Evolutionary conservation across 768 basidiomycete genomes (phyloP).

Genomic region (Hericium rajendrae): DNA sequence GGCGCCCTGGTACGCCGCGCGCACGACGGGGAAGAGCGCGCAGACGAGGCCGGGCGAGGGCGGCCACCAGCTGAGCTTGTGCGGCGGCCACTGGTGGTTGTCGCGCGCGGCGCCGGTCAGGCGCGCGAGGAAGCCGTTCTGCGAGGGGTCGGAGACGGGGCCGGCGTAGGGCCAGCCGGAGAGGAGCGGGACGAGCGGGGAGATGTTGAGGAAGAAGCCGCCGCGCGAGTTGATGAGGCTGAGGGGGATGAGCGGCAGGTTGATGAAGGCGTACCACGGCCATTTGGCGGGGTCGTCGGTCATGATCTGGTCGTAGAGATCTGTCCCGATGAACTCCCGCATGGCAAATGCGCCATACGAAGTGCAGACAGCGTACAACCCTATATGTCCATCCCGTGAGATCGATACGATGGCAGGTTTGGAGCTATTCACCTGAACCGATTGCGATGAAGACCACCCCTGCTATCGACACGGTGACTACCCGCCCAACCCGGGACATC

Average conservation of each 20-base stretch:
- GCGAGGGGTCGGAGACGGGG: slow-evolving; percentile 12
- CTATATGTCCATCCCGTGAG: slow-evolving; percentile 26
- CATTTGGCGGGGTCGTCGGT: slow-evolving; percentile 63
- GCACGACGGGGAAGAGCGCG: slow-evolving; percentile 20
- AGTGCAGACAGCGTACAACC: slow-evolving; percentile 42
- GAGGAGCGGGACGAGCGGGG: slow-evolving; percentile 24
- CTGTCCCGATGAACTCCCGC: slow-evolving; percentile 56
- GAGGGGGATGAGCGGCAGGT: slow-evolving; percentile 64
- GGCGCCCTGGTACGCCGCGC: slow-evolving; percentile 16
- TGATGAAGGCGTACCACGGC: slow-evolving; percentile 68
- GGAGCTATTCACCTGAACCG: slow-evolving; percentile 42
- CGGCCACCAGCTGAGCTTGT: slow-evolving; percentile 22
- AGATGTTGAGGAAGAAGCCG: slow-evolving; percentile 14
- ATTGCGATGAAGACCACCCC: slow-evolving; percentile 45
- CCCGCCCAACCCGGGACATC: slow-evolving; percentile 41
- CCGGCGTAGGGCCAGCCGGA: slow-evolving; percentile 21
- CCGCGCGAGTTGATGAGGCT: slow-evolving; percentile 53
- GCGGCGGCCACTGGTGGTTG: background rate
- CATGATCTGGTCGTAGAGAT: slow-evolving; percentile 44
- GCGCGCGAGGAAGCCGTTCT: background rate
- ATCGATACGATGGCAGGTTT: slow-evolving; percentile 16
- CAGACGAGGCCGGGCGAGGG: slow-evolving; percentile 23
- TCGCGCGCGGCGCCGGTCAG: background rate
- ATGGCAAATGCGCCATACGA: slow-evolving; percentile 69
- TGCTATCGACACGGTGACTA: slow-evolving; percentile 40